These are phyloP conservation scores for Globomyces pollinis-pini DNA, from an alignment of 192 early-diverging fungal genomes.

Conservation along the genomic window DNA sequence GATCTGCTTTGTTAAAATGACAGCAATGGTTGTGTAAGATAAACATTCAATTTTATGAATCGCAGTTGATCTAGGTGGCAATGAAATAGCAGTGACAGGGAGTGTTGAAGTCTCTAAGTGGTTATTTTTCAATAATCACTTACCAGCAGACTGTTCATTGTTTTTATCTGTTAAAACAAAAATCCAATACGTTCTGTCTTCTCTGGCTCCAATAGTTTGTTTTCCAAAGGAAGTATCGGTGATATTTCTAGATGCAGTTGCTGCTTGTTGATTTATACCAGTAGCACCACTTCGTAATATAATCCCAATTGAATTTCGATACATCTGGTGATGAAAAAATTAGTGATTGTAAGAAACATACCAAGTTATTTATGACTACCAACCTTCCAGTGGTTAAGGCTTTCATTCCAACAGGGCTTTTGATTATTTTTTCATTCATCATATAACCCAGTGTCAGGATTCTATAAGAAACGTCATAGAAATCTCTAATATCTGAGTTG, in stretches of 20 bases:
- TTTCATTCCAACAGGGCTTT: slow-evolving; percentile 49
- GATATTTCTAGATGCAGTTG: slow-evolving; percentile 8
- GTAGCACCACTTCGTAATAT: slow-evolving; percentile 28
- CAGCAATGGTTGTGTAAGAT: slow-evolving; percentile 41
- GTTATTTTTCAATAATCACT: background rate
- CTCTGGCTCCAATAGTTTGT: background rate
- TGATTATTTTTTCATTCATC: slow-evolving; percentile 50
- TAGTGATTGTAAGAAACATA: too few species aligned
- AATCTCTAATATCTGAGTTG: slow-evolving; percentile 60
- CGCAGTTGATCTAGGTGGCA: slow-evolving; percentile 26
- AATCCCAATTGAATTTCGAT: slow-evolving; percentile 59
- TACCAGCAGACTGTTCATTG: background rate
- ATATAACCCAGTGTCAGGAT: slow-evolving; percentile 45
- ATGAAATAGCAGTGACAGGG: slow-evolving; percentile 42
- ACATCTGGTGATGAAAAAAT: too few species aligned
- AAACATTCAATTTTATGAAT: slow-evolving; percentile 34
- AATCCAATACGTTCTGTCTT: slow-evolving; percentile 5
- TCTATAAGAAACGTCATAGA: slow-evolving; percentile 58
- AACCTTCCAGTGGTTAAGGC: slow-evolving; percentile 66
- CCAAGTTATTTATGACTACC: slow-evolving; percentile 72
- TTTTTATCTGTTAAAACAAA: background rate
- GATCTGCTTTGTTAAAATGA: slow-evolving; percentile 46
- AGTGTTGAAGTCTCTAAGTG: slow-evolving; percentile 38
- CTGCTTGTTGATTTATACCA: slow-evolving; percentile 1
- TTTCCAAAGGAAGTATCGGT: background rate